A percentile compares a stretch with the other conserved stretches of the same genome.
phyloP scores from a whole-genome alignment of 306 rosid genomes.

The Dryas alaskensis region DNA sequence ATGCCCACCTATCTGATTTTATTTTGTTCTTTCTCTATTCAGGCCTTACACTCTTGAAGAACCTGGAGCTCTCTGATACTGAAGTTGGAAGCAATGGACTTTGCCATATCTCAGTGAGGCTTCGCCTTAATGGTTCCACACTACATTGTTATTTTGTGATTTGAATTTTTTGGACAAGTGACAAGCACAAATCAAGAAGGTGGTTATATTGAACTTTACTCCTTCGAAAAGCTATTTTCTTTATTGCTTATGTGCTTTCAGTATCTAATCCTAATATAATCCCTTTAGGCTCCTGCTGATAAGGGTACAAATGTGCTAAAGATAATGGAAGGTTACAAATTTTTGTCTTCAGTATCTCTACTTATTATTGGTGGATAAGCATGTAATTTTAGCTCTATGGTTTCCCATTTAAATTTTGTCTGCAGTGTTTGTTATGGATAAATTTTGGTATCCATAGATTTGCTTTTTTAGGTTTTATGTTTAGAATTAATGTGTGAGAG shows the following conservation, averaged over 20 bases:
- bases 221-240: conserved; percentile 7
- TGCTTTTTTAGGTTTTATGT: no score
- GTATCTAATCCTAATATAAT: conserved; percentile 8
- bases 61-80: conserved; percentile 72
- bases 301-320: conserved; percentile 16
- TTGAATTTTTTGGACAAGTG: no score
- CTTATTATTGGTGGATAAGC: not conserved
- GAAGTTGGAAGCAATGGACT: conserved; percentile 64
- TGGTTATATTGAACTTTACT: conserved; percentile 5
- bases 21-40: conserved; percentile 3
- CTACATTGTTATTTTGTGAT: no score
- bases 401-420: conserved; percentile 4
- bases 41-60: conserved; percentile 55
- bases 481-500: no score
- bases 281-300: conserved; percentile 38
- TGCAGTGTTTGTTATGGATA: conserved; percentile 23
- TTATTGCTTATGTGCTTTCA: not conserved
- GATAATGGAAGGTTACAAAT: conserved; percentile 28
- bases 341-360: not conserved
- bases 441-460: no score
- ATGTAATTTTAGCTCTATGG: no score
- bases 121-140: no score
- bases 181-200: no score
- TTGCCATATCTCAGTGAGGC: conserved; percentile 54
- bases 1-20: not conserved